Percentiles rank a stretch among this genome's conserved stretches.
phyloP scores from a whole-genome alignment of 2,329 filamentous ascomycete genomes.

The Aspergillus sp. region DNA sequence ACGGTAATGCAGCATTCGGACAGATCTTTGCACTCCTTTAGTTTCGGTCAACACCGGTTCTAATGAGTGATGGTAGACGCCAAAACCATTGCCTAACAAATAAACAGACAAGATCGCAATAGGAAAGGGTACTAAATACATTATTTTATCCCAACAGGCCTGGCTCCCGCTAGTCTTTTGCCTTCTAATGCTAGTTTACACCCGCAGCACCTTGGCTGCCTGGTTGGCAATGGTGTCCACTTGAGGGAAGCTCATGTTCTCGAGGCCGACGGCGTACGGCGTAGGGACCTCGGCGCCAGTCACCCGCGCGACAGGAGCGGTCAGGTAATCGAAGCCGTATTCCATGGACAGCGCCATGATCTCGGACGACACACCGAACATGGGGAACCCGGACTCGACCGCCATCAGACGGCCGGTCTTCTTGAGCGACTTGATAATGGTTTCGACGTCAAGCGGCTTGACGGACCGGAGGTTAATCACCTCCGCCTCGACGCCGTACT shows the following conservation, averaged over 20 bases:
- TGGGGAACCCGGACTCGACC: constrained; percentile 93
- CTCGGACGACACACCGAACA: constrained; percentile 85
- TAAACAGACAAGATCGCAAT: constrained; percentile 9
- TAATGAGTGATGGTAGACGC: too few species aligned
- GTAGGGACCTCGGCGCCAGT: constrained; percentile 97
- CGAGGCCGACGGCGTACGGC: constrained; percentile 83
- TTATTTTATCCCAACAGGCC: constrained; percentile 20
- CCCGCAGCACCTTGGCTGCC: constrained; percentile 75
- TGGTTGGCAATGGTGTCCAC: constrained; percentile 81
- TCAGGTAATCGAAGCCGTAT: constrained; percentile 95
- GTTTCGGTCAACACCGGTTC: too few species aligned
- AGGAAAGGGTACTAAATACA: constrained; percentile 26
- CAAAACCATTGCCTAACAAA: constrained; percentile 2
- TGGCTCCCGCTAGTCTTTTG: constrained; percentile 4
- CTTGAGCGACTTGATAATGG: constrained; percentile 95
- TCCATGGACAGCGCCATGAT: constrained; percentile 93
- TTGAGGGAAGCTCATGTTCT: constrained; percentile 91
- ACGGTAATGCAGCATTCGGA: constrained; percentile 18
- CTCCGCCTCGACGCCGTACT: constrained; percentile 91
- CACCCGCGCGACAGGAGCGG: constrained; percentile 84
- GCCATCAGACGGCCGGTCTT: constrained; percentile 89
- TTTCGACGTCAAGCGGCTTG: constrained; percentile 92
- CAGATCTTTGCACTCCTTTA: too few species aligned
- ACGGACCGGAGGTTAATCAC: constrained; percentile 97
- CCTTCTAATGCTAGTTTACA: constrained; percentile 42